Conservation (phyloP, 768 basidiomycete genomes). For the Termitomyces sp. region DNA sequence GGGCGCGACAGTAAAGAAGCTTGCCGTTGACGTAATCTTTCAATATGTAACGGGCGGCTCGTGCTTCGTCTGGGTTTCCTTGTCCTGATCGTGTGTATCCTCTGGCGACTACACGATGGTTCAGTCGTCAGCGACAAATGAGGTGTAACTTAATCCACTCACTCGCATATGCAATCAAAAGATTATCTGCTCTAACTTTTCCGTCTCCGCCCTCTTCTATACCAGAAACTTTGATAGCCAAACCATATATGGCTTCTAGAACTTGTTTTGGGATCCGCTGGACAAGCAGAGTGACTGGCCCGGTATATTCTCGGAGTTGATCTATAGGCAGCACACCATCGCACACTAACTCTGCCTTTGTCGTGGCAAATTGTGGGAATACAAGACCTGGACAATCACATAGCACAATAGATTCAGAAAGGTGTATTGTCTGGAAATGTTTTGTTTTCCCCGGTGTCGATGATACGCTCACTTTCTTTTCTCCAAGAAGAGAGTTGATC, state of each 20-base stretch:
- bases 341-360: constrained; percentile 92
- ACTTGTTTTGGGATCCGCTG: constrained; percentile 78
- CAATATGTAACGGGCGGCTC: constrained; percentile 85
- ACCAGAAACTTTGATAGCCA: constrained; percentile 60
- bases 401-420: constrained; percentile 82
- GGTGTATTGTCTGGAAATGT: constrained; percentile 96
- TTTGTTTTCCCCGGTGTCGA: constrained; percentile 98
- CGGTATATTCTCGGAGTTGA: constrained; percentile 91
- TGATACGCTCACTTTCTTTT: constrained; percentile 97
- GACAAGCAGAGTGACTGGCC: constrained; percentile 74
- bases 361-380: constrained; percentile 97
- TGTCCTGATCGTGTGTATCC: constrained; percentile 92
- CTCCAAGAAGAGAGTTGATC: constrained; percentile 92
- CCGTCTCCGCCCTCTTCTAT: constrained; percentile 86
- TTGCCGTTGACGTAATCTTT: constrained; percentile 98
- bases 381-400: constrained; percentile 99
- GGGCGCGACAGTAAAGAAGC: constrained; percentile 85
- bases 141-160: constrained; percentile 30
- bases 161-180: constrained; percentile 93
- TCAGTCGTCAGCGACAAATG: constrained; percentile 12
- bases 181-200: constrained; percentile 67
- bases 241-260: constrained; percentile 87
- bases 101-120: constrained; percentile 70
- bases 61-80: constrained; percentile 96
- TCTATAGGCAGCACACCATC: constrained; percentile 98